phyloP scores from a whole-genome alignment of 352 stramenopile genomes.

The Globisporangium nagaii region DNA sequence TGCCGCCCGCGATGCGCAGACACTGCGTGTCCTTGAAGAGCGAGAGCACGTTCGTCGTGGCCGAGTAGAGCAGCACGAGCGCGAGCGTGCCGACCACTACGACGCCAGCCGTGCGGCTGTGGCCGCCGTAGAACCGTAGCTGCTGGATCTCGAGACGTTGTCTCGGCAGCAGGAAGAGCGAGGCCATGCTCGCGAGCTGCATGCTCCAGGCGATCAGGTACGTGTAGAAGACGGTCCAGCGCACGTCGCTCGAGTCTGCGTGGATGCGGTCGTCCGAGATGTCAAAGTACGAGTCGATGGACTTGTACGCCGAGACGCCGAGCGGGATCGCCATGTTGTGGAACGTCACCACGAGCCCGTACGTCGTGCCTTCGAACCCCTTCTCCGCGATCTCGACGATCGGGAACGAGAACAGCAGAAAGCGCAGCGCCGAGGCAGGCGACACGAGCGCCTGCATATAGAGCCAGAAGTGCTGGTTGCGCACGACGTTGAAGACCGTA shows the following conservation, averaged over 20 bases:
- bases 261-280: constrained; percentile 44
- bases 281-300: constrained; percentile 49
- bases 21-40: constrained; percentile 47
- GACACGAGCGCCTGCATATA: constrained; percentile 51
- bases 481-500: constrained; percentile 54
- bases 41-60: constrained; percentile 41
- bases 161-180: constrained; percentile 40
- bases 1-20: constrained; percentile 38
- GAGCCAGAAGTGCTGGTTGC: constrained; percentile 66
- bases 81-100: constrained; percentile 15
- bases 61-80: constrained; percentile 13
- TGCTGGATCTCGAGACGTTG: constrained; percentile 25
- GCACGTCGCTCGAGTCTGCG: constrained; percentile 37
- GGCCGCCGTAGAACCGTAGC: constrained; percentile 19
- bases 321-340: constrained; percentile 39
- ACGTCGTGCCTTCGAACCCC: constrained; percentile 20
- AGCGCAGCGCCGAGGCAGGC: constrained; percentile 45
- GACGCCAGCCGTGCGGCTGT: constrained; percentile 9
- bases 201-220: constrained; percentile 53
- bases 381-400: constrained; percentile 46
- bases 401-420: constrained; percentile 41
- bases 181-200: constrained; percentile 40
- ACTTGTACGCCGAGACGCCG: constrained; percentile 49
- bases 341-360: constrained; percentile 35
- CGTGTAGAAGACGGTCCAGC: constrained; percentile 31